Conservation (phyloP, 106 monocot genomes). For the Dioscorea zingiberensis region DNA sequence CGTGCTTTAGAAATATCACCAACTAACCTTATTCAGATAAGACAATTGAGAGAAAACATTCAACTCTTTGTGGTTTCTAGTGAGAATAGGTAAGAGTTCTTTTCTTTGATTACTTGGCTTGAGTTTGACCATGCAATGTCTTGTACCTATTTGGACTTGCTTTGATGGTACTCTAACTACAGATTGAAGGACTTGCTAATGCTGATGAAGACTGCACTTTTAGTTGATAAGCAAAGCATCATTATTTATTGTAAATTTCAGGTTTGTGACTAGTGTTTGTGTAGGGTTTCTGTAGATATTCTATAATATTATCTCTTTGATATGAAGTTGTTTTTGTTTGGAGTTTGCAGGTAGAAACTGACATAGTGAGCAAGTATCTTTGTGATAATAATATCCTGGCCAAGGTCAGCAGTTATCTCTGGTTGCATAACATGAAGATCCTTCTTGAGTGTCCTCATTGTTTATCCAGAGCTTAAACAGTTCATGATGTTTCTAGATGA, state of each 20-base stretch:
- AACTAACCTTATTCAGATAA: slow-evolving; percentile 52
- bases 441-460: no score
- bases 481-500: neutral
- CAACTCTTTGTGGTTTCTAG: slow-evolving; percentile 66
- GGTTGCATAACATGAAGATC: no score
- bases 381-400: slow-evolving; percentile 77
- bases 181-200: slow-evolving; percentile 81
- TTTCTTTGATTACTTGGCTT: no score
- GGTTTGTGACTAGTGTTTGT: slow-evolving; percentile 24
- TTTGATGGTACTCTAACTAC: neutral
- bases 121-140: no score
- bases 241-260: slow-evolving; percentile 99
- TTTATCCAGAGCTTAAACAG: no score
- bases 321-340: neutral
- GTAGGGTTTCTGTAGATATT: neutral
- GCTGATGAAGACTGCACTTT: slow-evolving; percentile 66
- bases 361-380: slow-evolving; percentile 71
- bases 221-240: slow-evolving; percentile 61
- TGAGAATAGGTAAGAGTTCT: slow-evolving; percentile 48
- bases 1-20: slow-evolving; percentile 64
- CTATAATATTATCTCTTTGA: neutral
- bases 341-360: slow-evolving; percentile 80
- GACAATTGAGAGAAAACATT: slow-evolving; percentile 74
- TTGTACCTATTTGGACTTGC: no score
- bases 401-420: slow-evolving; percentile 46